A percentile compares a stretch with the other conserved stretches of the same genome.
These are phyloP conservation scores for Aspergillus pseudoglaucus DNA, from an alignment of 2,329 filamentous ascomycete species.

Conservation along the genomic window DNA sequence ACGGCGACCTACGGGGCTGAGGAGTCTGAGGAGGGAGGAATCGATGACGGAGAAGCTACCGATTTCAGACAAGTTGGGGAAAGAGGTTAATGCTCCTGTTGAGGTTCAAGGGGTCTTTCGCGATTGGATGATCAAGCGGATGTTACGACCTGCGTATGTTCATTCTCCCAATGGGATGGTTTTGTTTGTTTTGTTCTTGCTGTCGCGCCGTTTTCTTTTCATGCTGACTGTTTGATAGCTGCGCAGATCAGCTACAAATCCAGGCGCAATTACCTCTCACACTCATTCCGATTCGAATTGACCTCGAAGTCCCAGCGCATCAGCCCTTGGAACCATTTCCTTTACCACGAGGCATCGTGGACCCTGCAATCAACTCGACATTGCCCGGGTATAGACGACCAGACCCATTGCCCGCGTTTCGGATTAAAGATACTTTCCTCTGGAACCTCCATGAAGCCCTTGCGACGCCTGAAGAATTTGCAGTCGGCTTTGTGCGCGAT, in stretches of 20 bases:
- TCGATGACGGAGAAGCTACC: slow-evolving; percentile 57
- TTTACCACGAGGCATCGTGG: slow-evolving; percentile 36
- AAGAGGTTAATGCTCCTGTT: slow-evolving; percentile 71
- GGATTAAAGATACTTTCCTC: slow-evolving; percentile 88
- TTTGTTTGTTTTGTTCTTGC: slow-evolving; percentile 3
- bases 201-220: slow-evolving; percentile 16
- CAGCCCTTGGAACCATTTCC: slow-evolving; percentile 43
- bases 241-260: slow-evolving; percentile 56
- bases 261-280: slow-evolving; percentile 77
- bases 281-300: slow-evolving; percentile 91
- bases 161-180: slow-evolving; percentile 2
- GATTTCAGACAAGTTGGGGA: slow-evolving; percentile 69
- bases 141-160: slow-evolving; percentile 40
- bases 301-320: slow-evolving; percentile 78
- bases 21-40: slow-evolving; percentile 75
- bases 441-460: slow-evolving; percentile 97
- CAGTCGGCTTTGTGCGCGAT: slow-evolving; percentile 82
- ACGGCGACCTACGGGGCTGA: slow-evolving; percentile 67
- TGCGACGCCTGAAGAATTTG: slow-evolving; percentile 92
- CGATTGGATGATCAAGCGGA: slow-evolving; percentile 83
- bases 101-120: slow-evolving; percentile 86
- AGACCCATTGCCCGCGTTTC: slow-evolving; percentile 74
- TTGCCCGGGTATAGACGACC: slow-evolving; percentile 72
- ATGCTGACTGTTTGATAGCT: slow-evolving; percentile 17
- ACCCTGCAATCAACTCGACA: slow-evolving; percentile 52